Base-by-base conservation (phyloP, 345 rosid genomes). In the Syzygium grande region DNA sequence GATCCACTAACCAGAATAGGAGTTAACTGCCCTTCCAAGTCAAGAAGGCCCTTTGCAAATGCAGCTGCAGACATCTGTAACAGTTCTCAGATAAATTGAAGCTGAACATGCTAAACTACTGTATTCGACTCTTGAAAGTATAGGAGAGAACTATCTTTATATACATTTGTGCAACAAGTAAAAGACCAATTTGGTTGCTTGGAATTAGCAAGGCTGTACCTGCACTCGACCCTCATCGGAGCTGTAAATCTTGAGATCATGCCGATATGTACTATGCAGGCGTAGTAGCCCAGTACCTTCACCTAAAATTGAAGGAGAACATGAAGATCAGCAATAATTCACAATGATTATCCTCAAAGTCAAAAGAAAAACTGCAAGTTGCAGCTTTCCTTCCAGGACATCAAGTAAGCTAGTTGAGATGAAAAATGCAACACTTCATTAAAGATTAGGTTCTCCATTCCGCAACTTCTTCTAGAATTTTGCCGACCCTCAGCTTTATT, bases 1-100 rank as follows among this genome's bases (percentile, higher is more conserved):
- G 89, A 61, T 86, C 51, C 63, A 88, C 97, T 89, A 87, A 98
- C 99, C 99, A 96, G 92, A 89, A 98, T 98, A 85, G 99, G 99
- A n/a, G 99, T 98, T 84, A 98, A 92, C 87, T 93, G 99, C 91
- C 99, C 99, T 93, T 98, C 99, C 87, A 98, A 92, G 91, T 98
- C 99, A 91, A 98, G 99, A 85, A 98, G 95, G 91, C 99, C 99
- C 93, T 98, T 98, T 52, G 99, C 99, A 94, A 98, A 98, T 86
- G 99, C 99, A 91, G 99, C 99, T 85, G 99, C 99, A 90, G 99
- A 98, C 99, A 98, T 98, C 99, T 98, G 93, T 86, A 91, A 91
- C 23, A 38, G 27, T 73, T 38, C 83, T 73, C 83, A 73, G 27
- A 73, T 73, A 73, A 19, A 73, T 38, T 52, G 59, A n/a, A 59